Evolutionary conservation across 106 monocot species (phyloP).

Genomic region (Hemerocallis citrina): DNA sequence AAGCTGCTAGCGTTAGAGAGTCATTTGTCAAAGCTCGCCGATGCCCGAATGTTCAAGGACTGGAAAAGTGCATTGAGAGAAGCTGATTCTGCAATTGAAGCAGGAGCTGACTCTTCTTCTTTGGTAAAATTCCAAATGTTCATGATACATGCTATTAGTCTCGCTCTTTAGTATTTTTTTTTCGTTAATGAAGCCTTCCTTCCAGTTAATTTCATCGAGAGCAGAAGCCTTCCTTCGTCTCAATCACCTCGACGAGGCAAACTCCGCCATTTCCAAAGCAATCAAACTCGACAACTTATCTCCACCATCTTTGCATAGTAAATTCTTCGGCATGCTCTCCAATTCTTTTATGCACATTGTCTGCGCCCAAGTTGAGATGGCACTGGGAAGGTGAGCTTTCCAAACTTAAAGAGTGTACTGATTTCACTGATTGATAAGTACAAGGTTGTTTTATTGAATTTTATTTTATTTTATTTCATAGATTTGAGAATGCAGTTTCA

Average conservation of each 20-base stretch:
- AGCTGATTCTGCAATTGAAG: conserved; percentile 45
- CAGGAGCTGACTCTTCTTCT: conserved; percentile 54
- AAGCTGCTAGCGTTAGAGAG: conserved; percentile 47
- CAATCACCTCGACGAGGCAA: conserved; percentile 47
- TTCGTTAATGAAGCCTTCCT: not conserved
- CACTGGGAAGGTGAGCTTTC: conserved; percentile 53
- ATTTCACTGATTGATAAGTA: not conserved
- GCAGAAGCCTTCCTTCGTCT: conserved; percentile 61
- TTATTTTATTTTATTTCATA: conserved; percentile 11
- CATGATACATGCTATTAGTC: not conserved
- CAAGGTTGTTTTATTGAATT: not conserved
- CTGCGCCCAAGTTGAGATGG: no score
- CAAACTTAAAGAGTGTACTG: not conserved
- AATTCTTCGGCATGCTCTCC: conserved; percentile 36
- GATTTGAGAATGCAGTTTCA: conserved; percentile 53
- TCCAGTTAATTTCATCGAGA: no score
- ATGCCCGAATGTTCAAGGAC: conserved; percentile 40
- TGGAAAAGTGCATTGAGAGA: conserved; percentile 58
- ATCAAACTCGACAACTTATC: conserved; percentile 33
- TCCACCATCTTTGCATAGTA: conserved; percentile 13
- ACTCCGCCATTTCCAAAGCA: conserved; percentile 20
- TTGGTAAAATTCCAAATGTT: conserved; percentile 17
- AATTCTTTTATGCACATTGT: conserved; percentile 47
- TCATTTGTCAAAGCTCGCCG: conserved; percentile 34
- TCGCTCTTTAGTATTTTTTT: not conserved